Evolutionary conservation across 1,284 basidiomycete species (phyloP).

Genomic region (Puccinia sorghi): DNA sequence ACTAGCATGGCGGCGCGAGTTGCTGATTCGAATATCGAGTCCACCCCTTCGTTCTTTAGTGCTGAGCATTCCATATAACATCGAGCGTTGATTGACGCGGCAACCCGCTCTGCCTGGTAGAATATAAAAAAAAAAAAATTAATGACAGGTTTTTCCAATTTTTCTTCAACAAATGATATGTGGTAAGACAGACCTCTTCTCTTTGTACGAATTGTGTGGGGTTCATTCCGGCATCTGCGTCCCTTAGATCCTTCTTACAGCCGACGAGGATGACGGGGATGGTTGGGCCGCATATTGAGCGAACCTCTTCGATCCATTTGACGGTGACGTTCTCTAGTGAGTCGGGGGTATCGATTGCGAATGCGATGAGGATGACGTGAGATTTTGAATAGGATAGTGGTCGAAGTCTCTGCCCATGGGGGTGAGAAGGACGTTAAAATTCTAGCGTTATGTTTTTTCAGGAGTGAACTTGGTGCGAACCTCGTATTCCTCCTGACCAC

Average conservation of each 20-base stretch:
- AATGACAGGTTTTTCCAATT: neutral
- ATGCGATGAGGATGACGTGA: slow-evolving; percentile 97
- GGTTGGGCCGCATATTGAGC: slow-evolving; percentile 76
- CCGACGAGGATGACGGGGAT: slow-evolving; percentile 63
- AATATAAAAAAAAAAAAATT: slow-evolving; percentile 61
- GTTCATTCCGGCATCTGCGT: slow-evolving; percentile 51
- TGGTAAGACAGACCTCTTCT: neutral
- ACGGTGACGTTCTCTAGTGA: slow-evolving; percentile 91
- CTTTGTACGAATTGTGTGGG: slow-evolving; percentile 52
- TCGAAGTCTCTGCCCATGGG: slow-evolving; percentile 69
- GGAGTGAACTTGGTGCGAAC: slow-evolving; percentile 60
- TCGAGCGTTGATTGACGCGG: slow-evolving; percentile 76
- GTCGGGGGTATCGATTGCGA: slow-evolving; percentile 92
- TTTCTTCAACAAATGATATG: no score
- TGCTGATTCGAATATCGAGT: slow-evolving; percentile 91
- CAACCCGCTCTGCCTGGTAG: slow-evolving; percentile 75
- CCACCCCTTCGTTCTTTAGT: slow-evolving; percentile 85
- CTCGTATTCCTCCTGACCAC: slow-evolving; percentile 92
- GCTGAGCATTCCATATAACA: slow-evolving; percentile 92
- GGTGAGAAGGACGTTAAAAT: slow-evolving; percentile 50
- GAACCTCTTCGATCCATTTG: slow-evolving; percentile 98
- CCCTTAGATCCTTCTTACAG: slow-evolving; percentile 56
- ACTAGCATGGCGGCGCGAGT: slow-evolving; percentile 91
- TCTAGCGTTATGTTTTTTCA: neutral
- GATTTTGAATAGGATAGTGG: slow-evolving; percentile 97